Evolutionary conservation across 306 rosid genomes (phyloP).

Genomic region (Adenanthera pavonina): DNA sequence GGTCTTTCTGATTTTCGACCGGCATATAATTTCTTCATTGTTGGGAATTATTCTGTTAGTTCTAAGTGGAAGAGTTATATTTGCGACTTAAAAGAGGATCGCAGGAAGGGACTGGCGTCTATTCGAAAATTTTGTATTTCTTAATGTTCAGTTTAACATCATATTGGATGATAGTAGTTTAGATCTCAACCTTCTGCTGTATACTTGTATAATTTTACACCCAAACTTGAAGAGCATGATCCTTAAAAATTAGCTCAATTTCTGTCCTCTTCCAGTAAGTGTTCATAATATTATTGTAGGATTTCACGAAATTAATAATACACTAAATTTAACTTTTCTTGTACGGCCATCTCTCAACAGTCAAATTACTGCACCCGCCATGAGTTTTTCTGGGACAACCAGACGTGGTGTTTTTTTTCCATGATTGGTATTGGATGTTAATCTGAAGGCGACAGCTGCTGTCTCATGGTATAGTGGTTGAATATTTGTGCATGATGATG

Average conservation of each 20-base stretch:
- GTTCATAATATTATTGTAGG: background rate
- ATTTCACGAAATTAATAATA: background rate
- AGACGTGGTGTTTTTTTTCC: background rate
- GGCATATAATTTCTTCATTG: background rate
- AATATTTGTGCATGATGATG: constrained; percentile 32
- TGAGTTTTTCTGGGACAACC: constrained; percentile 3
- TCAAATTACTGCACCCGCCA: background rate
- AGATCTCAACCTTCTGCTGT: background rate
- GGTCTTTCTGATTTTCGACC: constrained; percentile 5
- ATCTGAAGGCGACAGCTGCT: background rate
- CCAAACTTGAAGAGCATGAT: background rate
- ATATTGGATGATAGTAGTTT: background rate
- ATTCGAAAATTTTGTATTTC: background rate
- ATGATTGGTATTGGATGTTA: constrained; percentile 13
- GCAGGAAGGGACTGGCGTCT: background rate
- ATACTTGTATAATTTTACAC: background rate
- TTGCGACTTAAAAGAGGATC: background rate
- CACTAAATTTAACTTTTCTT: constrained; percentile 6
- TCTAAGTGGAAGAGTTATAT: background rate
- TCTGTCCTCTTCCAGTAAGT: background rate
- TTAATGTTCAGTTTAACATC: background rate
- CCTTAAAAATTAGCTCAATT: background rate
- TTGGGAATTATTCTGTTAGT: background rate
- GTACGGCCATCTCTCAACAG: constrained; percentile 23
- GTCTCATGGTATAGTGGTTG: constrained; percentile 22